Base-by-base conservation (phyloP, 2,329 filamentous ascomycete genomes). In the Lojkania enalia region DNA sequence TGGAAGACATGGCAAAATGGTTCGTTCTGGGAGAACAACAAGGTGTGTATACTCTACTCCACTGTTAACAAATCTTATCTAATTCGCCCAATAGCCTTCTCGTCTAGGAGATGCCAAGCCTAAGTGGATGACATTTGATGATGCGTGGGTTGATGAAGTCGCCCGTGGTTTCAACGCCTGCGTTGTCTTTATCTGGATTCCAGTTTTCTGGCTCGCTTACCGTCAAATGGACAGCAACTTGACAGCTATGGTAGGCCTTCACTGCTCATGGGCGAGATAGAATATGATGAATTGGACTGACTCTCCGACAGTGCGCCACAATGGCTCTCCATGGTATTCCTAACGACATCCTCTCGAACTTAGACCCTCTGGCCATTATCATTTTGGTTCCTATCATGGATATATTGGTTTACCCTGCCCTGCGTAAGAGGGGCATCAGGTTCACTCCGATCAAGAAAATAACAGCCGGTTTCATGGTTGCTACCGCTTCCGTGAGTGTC, bases 121-220 rank as follows among this genome's bases (percentile, higher is more conserved):
- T 0, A 40, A 52, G 0, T 90, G 86, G 86, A 88, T 88, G 83
- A 87, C 81, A 0, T 90, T 88, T 57, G 86, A 90, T 50, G 87
- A 90, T 55, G 81, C 82, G 49, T 91, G 86, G 86, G 87, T 90
- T n/a, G 86, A 90, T 44, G 86, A 91, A 63, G 83, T 90, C 37
- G 77, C 77, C 40, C 84, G 87, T 69, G 87, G 86, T 49, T 64
- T 60, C 44, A 52, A 37, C 18, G 68, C 67, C 27, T 72, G 68
- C 59, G 52, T 54, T 38, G 65, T 72, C 12, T 70, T 72, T 55
- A 57, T 83, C 50, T 89, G 85, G 75, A 84, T 44, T 85, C 86
- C 30, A 50, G 14, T 66, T 27, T 86, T 82, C 73, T 87, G 82
- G 81, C 75, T 87, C 19, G 79, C 81, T 51, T 87, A 87, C 69